Conservation (phyloP, 345 rosid species). For the Brassica napus region DNA sequence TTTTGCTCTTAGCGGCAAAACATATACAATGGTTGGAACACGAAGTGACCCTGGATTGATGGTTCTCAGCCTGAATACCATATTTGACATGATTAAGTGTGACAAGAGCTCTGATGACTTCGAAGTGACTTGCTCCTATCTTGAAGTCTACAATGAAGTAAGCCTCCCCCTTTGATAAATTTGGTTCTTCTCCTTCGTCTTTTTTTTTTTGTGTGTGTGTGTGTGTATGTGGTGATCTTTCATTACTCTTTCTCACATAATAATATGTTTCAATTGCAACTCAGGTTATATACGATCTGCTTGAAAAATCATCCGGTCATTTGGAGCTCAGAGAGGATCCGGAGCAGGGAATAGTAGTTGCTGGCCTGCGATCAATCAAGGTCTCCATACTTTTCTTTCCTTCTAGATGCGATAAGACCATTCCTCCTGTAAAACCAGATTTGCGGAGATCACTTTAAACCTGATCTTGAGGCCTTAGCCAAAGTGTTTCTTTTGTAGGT, state of each 20-base stretch:
- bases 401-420: slow-evolving; percentile 2
- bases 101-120: slow-evolving; percentile 69
- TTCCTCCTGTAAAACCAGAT: not conserved
- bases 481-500: slow-evolving; percentile 53
- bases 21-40: slow-evolving; percentile 95
- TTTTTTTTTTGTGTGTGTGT: not conserved
- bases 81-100: slow-evolving; percentile 72
- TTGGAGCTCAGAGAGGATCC: slow-evolving; percentile 99
- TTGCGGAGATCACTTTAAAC: not conserved
- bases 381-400: slow-evolving; percentile 41
- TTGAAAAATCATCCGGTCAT: slow-evolving; percentile 87
- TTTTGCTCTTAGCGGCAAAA: slow-evolving; percentile 67
- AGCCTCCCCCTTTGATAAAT: slow-evolving; percentile 15
- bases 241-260: slow-evolving; percentile 1
- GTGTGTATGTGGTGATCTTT: not conserved
- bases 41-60: slow-evolving; percentile 90
- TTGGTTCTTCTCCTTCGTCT: not conserved
- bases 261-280: slow-evolving; percentile 9
- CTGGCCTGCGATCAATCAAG: slow-evolving; percentile 88
- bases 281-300: slow-evolving; percentile 94
- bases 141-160: slow-evolving; percentile 97
- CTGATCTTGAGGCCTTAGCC: not conserved
- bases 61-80: slow-evolving; percentile 88
- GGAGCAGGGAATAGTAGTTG: slow-evolving; percentile 79
- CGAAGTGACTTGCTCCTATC: slow-evolving; percentile 90